Evolutionary conservation across 208 protist species (phyloP).

Genomic region (Novymonas esmeraldas): DNA sequence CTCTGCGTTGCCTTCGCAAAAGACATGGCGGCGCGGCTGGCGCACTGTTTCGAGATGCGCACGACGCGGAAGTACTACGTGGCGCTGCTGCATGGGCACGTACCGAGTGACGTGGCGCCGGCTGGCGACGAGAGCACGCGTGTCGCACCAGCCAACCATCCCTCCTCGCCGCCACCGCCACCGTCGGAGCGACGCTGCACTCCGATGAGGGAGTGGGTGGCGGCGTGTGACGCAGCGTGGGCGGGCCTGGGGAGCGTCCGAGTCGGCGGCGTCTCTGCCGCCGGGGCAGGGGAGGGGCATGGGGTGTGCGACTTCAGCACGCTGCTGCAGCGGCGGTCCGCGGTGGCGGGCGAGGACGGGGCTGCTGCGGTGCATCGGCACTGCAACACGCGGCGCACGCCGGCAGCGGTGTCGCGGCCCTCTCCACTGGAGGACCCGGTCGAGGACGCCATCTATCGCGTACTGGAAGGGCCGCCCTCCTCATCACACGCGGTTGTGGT

Average conservation of each 20-base stretch:
- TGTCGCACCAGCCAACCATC: not conserved
- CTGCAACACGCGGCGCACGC: not conserved
- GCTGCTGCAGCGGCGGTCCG: not conserved
- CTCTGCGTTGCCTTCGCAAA: constrained; percentile 89
- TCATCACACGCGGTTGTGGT: not conserved
- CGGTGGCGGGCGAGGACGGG: not conserved
- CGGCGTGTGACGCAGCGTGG: constrained; percentile 12
- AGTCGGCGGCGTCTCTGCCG: not conserved
- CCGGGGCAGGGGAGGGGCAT: not conserved
- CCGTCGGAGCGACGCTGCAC: not conserved
- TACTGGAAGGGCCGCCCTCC: not conserved
- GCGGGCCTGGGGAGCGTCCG: constrained; percentile 2
- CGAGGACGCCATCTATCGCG: not conserved
- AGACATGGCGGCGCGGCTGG: constrained; percentile 69
- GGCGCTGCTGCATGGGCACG: constrained; percentile 75
- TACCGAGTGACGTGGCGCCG: constrained; percentile 19
- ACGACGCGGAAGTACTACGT: constrained; percentile 82
- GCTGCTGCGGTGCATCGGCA: constrained; percentile 7
- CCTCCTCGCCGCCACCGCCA: not conserved
- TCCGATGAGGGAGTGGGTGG: constrained; percentile 7
- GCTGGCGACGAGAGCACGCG: not conserved
- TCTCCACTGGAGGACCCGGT: not conserved
- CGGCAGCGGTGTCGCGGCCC: not conserved
- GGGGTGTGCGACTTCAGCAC: constrained; percentile 6
- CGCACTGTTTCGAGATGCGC: constrained; percentile 89